Conservation (phyloP, 2,329 filamentous ascomycete species). For the Kalmusia sp. region DNA sequence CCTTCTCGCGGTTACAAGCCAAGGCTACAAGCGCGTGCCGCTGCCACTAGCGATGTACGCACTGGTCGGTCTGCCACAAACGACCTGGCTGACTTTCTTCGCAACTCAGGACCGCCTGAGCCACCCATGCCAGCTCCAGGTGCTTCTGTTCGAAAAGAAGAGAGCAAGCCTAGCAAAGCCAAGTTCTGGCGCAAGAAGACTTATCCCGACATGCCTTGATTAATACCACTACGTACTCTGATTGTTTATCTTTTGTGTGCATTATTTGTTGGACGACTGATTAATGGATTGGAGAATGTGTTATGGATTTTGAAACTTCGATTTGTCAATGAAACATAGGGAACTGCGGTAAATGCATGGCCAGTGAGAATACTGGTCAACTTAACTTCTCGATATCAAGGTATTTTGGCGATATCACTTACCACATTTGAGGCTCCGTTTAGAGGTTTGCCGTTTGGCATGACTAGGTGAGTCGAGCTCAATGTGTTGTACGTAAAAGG, state of each 20-base stretch:
- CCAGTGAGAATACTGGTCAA: neutral
- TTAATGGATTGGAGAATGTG: neutral
- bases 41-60: constrained; percentile 27
- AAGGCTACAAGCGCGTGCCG: constrained; percentile 34
- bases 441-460: neutral
- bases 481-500: constrained; percentile 1
- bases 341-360: no score
- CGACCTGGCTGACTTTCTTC: constrained; percentile 54
- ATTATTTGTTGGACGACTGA: neutral
- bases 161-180: constrained; percentile 36
- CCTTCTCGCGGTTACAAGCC: constrained; percentile 35
- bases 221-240: neutral
- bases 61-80: constrained; percentile 41
- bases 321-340: neutral
- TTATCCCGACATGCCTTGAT: constrained; percentile 20
- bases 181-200: constrained; percentile 45
- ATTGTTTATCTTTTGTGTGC: neutral
- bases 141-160: constrained; percentile 30
- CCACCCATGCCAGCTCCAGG: constrained; percentile 21
- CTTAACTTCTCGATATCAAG: neutral
- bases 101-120: constrained; percentile 49
- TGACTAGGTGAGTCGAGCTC: neutral
- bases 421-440: neutral
- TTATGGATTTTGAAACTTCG: neutral
- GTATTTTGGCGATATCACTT: neutral